Conservation (phyloP, 176 grass and related monocot genomes). For the Paspalum vaginatum region DNA sequence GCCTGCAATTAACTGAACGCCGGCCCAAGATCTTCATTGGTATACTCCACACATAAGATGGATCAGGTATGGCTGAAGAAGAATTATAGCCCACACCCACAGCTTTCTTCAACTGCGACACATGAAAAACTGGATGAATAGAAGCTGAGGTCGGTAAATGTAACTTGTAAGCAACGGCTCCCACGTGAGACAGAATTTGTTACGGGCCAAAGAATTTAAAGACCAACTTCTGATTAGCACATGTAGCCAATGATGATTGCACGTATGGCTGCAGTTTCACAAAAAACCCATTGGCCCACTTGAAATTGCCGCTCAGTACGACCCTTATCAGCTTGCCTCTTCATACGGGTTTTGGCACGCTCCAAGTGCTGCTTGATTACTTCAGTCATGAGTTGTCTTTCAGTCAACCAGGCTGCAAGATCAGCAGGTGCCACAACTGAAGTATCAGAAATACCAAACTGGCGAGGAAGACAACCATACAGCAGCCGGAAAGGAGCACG, state of each 20-base stretch:
- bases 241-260: neutral
- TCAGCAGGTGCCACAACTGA: no score
- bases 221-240: neutral
- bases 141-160: accelerated
- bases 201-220: neutral
- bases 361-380: neutral
- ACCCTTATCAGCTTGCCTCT: neutral
- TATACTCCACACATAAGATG: no score
- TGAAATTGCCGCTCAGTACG: neutral
- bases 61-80: no score
- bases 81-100: no score
- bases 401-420: neutral
- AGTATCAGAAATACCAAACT: neutral
- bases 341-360: neutral
- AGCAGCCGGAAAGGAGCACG: neutral
- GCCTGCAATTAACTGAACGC: no score
- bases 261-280: neutral
- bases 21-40: no score
- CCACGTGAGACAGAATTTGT: neutral
- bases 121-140: neutral
- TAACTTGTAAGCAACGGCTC: neutral
- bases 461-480: neutral
- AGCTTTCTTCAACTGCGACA: neutral
- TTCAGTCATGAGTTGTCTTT: neutral
- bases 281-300: neutral